A percentile compares a stretch with the other conserved stretches of the same genome.
Conservation (phyloP, 352 stramenopile species). For the Thraustochytrium sp. region DNA sequence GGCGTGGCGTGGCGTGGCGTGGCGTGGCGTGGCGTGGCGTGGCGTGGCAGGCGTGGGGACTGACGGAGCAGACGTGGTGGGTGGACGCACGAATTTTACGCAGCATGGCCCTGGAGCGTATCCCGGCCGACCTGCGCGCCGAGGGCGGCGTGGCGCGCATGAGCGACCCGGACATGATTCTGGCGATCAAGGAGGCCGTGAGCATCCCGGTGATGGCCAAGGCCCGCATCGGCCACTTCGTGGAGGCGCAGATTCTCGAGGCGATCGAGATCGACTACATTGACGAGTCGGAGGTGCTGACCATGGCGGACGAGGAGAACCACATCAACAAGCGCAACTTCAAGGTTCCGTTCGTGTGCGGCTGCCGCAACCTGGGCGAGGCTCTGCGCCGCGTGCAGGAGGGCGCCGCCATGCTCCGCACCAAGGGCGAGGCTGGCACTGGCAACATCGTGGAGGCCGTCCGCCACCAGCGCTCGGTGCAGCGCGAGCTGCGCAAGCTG, state of each 20-base stretch:
- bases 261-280: conserved; percentile 97
- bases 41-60: too few species aligned
- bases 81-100: too few species aligned
- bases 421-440: conserved; percentile 95
- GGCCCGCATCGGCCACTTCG: conserved; percentile 95
- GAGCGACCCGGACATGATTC: conserved; percentile 94
- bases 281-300: conserved; percentile 93
- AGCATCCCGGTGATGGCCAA: conserved; percentile 99
- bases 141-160: conserved; percentile 94
- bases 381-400: conserved; percentile 84
- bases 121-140: conserved; percentile 91
- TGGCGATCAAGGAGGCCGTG: conserved; percentile 95
- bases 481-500: conserved; percentile 82
- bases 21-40: background rate
- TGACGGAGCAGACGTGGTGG: background rate
- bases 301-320: conserved; percentile 95
- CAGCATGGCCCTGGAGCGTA: conserved; percentile 94
- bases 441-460: conserved; percentile 97
- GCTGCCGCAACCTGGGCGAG: conserved; percentile 94
- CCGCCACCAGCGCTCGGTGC: conserved; percentile 84
- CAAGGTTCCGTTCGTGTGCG: conserved; percentile 96
- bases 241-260: conserved; percentile 96
- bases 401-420: conserved; percentile 93
- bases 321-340: conserved; percentile 95
- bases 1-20: background rate